Percentiles rank a stretch among this genome's conserved stretches.
Evolutionary conservation across 345 rosid genomes (phyloP).

Genomic region (Aquilaria sinensis): DNA sequence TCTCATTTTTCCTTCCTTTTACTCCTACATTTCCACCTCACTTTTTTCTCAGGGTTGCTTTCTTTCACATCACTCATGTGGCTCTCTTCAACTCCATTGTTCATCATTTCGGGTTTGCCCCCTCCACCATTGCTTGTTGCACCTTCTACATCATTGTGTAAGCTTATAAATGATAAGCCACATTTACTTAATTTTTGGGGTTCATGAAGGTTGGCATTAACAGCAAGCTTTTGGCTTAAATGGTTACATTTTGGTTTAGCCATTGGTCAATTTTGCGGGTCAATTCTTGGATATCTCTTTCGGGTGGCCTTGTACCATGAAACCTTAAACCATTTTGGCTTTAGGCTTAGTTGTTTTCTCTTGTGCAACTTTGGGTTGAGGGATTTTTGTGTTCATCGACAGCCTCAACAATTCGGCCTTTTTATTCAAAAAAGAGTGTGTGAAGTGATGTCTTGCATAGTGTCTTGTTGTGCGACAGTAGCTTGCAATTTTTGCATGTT

Average conservation of each 20-base stretch:
- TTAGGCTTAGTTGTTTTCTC: constrained; percentile 37
- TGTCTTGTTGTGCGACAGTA: too few relatives aligned
- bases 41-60: constrained; percentile 46
- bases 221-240: constrained; percentile 38
- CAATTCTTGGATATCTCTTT: constrained; percentile 71
- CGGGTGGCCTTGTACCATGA: constrained; percentile 65
- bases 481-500: too few relatives aligned
- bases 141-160: constrained; percentile 54
- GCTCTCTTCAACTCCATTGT: constrained; percentile 42
- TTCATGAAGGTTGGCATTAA: constrained; percentile 43
- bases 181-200: constrained; percentile 45
- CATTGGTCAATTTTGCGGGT: constrained; percentile 62
- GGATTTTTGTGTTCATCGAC: too few relatives aligned
- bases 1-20: constrained; percentile 32
- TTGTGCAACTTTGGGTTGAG: constrained; percentile 11
- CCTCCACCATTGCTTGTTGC: constrained; percentile 43
- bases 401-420: too few relatives aligned
- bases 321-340: constrained; percentile 36
- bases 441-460: too few relatives aligned
- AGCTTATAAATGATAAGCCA: constrained; percentile 38
- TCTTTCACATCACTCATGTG: constrained; percentile 71
- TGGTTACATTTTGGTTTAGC: constrained; percentile 61
- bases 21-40: constrained; percentile 31
- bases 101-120: constrained; percentile 39
- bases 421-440: too few relatives aligned